These are phyloP conservation scores for Hypomontagnella submonticulosa DNA, from an alignment of 495 filamentous ascomycete genomes.

Conservation along the genomic window DNA sequence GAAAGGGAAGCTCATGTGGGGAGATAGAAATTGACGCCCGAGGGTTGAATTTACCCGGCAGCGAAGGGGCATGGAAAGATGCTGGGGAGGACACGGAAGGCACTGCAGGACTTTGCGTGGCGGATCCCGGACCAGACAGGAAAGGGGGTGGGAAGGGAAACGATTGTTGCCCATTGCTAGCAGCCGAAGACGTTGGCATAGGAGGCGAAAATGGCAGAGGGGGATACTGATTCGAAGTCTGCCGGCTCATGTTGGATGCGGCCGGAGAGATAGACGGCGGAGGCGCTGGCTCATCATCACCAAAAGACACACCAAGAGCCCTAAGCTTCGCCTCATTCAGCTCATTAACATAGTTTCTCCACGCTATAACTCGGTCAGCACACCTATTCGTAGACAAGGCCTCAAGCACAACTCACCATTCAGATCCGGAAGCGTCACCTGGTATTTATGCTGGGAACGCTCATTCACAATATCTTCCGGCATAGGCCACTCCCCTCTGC, in stretches of 20 bases:
- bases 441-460: slow-evolving; percentile 61
- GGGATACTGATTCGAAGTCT: slow-evolving; percentile 70
- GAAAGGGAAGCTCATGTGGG: slow-evolving; percentile 55
- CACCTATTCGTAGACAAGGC: not conserved
- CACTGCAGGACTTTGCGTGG: slow-evolving; percentile 68
- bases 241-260: slow-evolving; percentile 63
- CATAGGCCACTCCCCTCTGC: slow-evolving; percentile 78
- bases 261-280: slow-evolving; percentile 63
- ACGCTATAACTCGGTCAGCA: slow-evolving; percentile 63
- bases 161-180: slow-evolving; percentile 67
- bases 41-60: slow-evolving; percentile 61
- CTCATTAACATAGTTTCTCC: slow-evolving; percentile 83
- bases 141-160: slow-evolving; percentile 70
- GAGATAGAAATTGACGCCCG: slow-evolving; percentile 65
- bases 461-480: slow-evolving; percentile 67
- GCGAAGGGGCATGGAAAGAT: slow-evolving; percentile 63
- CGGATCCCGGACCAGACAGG: slow-evolving; percentile 60
- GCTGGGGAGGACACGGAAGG: slow-evolving; percentile 63
- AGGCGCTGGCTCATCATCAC: slow-evolving; percentile 72
- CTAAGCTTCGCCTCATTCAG: slow-evolving; percentile 90
- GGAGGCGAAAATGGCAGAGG: slow-evolving; percentile 79
- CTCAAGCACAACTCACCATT: slow-evolving; percentile 51
- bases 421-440: slow-evolving; percentile 80
- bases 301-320: slow-evolving; percentile 84
- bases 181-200: slow-evolving; percentile 70